Evolutionary conservation across 805 yeast species (phyloP).

Genomic region (Zygoascus ofunaensis): DNA sequence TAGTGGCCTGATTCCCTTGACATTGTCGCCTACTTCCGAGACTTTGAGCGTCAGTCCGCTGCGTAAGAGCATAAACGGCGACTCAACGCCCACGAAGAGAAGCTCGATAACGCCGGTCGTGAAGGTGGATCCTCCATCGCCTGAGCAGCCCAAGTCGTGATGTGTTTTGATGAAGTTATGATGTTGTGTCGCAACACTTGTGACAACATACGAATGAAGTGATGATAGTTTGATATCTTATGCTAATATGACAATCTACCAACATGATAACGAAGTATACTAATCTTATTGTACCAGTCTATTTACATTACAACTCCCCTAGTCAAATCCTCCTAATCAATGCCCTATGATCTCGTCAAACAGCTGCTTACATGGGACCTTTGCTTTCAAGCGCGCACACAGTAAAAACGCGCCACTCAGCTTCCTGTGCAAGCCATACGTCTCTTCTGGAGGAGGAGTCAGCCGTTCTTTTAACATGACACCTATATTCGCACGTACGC

Average conservation of each 20-base stretch:
- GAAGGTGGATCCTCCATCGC: background rate
- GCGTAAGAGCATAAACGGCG: background rate
- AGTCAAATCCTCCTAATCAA: no score
- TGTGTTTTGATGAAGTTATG: no score
- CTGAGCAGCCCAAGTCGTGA: background rate
- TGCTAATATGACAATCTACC: no score
- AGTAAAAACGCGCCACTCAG: conserved; percentile 87
- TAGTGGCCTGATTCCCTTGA: conserved; percentile 17
- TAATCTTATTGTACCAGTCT: no score
- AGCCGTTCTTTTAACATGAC: conserved; percentile 85
- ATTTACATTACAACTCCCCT: no score
- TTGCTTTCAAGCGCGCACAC: conserved; percentile 77
- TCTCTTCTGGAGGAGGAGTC: conserved; percentile 97
- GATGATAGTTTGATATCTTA: no score
- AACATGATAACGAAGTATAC: background rate
- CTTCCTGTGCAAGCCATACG: conserved; percentile 92
- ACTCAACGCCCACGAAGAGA: background rate
- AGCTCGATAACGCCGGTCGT: background rate
- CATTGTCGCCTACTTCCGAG: conserved; percentile 15
- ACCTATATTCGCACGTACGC: conserved; percentile 80
- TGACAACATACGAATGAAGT: no score
- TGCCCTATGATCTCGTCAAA: conserved; percentile 69
- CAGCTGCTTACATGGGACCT: conserved; percentile 68
- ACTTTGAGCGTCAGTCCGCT: background rate
- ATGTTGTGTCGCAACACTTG: no score